Base-by-base conservation (phyloP, 208 protist species). In the Trypanosoma brucei region DNA sequence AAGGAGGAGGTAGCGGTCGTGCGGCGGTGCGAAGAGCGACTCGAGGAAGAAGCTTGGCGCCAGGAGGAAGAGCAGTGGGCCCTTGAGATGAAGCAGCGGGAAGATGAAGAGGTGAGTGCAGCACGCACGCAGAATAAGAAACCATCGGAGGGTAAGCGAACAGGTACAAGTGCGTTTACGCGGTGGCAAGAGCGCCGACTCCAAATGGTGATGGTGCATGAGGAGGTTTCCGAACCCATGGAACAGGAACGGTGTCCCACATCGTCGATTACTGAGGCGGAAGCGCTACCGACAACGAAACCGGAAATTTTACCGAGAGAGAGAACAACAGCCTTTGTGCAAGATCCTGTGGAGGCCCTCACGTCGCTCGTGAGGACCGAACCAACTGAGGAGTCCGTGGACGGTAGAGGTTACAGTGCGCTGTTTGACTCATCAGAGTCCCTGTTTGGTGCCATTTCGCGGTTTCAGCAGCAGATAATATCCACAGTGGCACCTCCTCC, bases 41-140 rank as follows among this genome's bases (percentile, higher is more conserved):
- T 71, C 33, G 72, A 83, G 46, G 80, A 69, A 30, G 76, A 72
- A 48, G 75, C 64, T 35, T 79, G 75, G 81, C 44, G 44, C 11
- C 65, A 60, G 30, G 81, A 84, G 57, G 71, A 83, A 46, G 55
- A 48, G 4, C 68, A 55, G 11, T 76, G 77, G 77, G 73, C 36
- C 1, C 30, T 31, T 40, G 7, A 49, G 5, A 44, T n/a, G 13
- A 42, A 39, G 53, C 9, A 51, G 35, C 35, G 62, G n/a, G 50
- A 64, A 37, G 37, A 59, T 35, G 36, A 40, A 11, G 54, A 45
- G 7, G 30, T 22, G 7, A 42, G 50, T 33, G 60, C 52, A 38
- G 22, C n/a, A 65, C 11, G 42, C 42, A 46, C 22, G 22, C 22
- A 22, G 22, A 22, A 11, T 46, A 52, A 39, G 51, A 35, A n/a